A percentile compares a stretch with the other conserved stretches of the same genome.
phyloP scores from a whole-genome alignment of 1,139 yeast genomes.

The Dujonia santamariae region DNA sequence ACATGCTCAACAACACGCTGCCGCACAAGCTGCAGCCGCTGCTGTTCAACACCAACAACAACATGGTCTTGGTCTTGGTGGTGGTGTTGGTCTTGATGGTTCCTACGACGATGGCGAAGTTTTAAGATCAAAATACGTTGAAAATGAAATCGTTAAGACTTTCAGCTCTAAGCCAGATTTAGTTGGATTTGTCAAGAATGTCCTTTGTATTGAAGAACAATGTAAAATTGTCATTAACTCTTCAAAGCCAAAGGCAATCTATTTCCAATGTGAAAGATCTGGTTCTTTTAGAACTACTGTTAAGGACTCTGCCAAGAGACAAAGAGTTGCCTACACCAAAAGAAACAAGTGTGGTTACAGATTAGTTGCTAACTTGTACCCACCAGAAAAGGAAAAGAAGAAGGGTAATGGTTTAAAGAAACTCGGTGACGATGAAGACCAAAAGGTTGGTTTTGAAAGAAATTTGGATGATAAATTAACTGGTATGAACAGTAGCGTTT shows the following conservation, averaged over 20 bases:
- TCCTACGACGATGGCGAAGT: conserved; percentile 10
- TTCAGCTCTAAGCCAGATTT: conserved; percentile 40
- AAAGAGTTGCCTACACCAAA: conserved; percentile 51
- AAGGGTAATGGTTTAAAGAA: conserved; percentile 18
- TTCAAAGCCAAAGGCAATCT: conserved; percentile 49
- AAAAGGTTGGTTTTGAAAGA: conserved; percentile 17
- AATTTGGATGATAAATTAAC: conserved; percentile 25
- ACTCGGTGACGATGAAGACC: conserved; percentile 9
- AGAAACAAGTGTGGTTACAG: conserved; percentile 49
- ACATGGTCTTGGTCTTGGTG: not conserved
- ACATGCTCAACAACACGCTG: conserved; percentile 7
- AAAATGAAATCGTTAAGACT: conserved; percentile 46
- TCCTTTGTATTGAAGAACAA: conserved; percentile 42
- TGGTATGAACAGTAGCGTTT: no score
- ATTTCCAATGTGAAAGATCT: conserved; percentile 49
- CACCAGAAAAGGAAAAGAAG: conserved; percentile 40
- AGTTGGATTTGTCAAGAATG: conserved; percentile 42
- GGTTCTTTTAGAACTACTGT: conserved; percentile 50
- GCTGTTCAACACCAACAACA: conserved; percentile 3
- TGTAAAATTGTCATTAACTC: conserved; percentile 49
- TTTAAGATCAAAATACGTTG: conserved; percentile 29
- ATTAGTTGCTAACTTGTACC: conserved; percentile 46
- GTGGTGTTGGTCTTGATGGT: conserved; percentile 5
- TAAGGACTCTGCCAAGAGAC: conserved; percentile 45
- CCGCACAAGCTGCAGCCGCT: conserved; percentile 8